phyloP scores from a whole-genome alignment of 306 rosid species.

The Prosopis cineraria region DNA sequence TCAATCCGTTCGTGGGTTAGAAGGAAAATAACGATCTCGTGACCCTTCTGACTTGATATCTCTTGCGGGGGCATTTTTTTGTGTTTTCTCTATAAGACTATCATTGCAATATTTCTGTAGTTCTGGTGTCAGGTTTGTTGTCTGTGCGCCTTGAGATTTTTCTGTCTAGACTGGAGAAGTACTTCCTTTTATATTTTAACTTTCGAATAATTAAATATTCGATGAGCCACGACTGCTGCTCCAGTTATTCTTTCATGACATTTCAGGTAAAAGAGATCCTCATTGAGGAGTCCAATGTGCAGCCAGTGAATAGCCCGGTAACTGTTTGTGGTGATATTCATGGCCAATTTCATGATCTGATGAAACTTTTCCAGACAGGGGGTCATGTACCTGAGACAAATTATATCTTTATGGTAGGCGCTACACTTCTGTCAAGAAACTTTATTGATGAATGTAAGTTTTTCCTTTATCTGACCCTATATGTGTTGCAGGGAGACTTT shows the following conservation, averaged over 20 bases:
- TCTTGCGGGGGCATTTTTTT: background rate
- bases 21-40: background rate
- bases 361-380: constrained; percentile 98
- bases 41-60: background rate
- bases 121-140: background rate
- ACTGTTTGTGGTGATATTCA: constrained; percentile 98
- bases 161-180: background rate
- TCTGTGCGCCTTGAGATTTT: background rate
- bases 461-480: constrained; percentile 25
- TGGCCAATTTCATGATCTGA: constrained; percentile 93
- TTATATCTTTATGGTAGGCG: constrained; percentile 88
- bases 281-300: constrained; percentile 98
- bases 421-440: background rate
- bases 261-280: constrained; percentile 95
- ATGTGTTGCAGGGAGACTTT: constrained; percentile 83
- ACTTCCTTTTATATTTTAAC: background rate
- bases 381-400: constrained; percentile 97
- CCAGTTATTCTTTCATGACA: background rate
- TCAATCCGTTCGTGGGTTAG: background rate
- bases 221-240: background rate
- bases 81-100: background rate
- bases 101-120: background rate
- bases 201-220: background rate
- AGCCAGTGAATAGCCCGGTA: constrained; percentile 96
- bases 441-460: constrained; percentile 4